Evolutionary conservation across 2,329 filamentous ascomycete species (phyloP).

Genomic region (Leptographium lundbergii): DNA sequence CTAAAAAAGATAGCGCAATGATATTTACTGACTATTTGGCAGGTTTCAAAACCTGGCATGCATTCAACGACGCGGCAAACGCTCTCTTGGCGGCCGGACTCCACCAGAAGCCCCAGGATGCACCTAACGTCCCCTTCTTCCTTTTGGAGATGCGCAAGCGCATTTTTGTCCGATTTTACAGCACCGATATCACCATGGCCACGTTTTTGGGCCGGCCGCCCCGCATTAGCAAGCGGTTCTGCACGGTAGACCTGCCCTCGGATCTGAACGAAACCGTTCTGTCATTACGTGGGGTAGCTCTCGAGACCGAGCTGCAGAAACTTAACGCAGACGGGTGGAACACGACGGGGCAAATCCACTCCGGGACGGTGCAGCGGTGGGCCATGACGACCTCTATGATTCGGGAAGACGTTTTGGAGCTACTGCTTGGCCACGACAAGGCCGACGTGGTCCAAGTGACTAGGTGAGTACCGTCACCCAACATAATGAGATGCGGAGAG

Average conservation of each 20-base stretch:
- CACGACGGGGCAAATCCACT: constrained; percentile 23
- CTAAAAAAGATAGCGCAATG: neutral
- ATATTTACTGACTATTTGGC: neutral
- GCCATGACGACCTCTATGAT: constrained; percentile 6
- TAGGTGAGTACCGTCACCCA: neutral
- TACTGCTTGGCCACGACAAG: neutral
- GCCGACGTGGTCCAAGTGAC: neutral
- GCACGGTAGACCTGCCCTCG: constrained; percentile 37
- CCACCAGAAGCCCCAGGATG: constrained; percentile 2
- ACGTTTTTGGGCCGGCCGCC: constrained; percentile 44
- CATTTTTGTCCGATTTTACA: constrained; percentile 4
- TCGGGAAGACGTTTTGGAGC: constrained; percentile 5
- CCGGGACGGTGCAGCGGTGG: constrained; percentile 4
- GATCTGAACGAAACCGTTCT: constrained; percentile 36
- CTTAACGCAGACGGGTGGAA: constrained; percentile 42
- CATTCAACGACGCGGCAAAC: constrained; percentile 4
- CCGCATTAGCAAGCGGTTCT: constrained; percentile 37
- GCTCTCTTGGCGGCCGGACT: constrained; percentile 4
- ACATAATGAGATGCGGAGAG: neutral
- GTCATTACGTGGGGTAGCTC: neutral
- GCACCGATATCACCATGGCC: constrained; percentile 35
- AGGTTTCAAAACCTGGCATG: constrained; percentile 2
- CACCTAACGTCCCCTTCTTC: constrained; percentile 2
- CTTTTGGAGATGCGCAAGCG: constrained; percentile 6
- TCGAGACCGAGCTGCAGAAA: constrained; percentile 3